phyloP scores from a whole-genome alignment of 768 basidiomycete genomes.

The Boletus patriciae region DNA sequence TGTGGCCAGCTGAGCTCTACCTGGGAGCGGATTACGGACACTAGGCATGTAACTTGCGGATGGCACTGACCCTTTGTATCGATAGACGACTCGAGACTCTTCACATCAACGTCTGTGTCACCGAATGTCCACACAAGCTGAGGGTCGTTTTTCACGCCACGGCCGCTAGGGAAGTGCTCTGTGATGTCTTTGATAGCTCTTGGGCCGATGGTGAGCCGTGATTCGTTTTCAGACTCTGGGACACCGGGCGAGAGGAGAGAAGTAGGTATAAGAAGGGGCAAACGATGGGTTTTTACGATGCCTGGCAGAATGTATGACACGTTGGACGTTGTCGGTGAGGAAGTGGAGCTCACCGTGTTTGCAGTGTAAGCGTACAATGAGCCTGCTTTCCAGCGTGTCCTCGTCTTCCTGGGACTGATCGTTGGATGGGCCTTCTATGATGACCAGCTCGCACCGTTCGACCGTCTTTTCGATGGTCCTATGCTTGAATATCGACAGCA shows the following conservation, averaged over 20 bases:
- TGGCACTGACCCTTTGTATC: conserved; percentile 57
- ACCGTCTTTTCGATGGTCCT: conserved; percentile 73
- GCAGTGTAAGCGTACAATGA: conserved; percentile 73
- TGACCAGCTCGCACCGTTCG: conserved; percentile 72
- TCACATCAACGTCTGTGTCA: conserved; percentile 64
- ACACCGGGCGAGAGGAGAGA: conserved; percentile 64
- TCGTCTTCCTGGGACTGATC: conserved; percentile 35
- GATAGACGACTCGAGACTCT: conserved; percentile 63
- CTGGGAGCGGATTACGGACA: conserved; percentile 35
- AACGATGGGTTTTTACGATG: conserved; percentile 77
- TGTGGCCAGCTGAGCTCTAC: conserved; percentile 63
- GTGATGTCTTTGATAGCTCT: conserved; percentile 72
- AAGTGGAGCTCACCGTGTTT: conserved; percentile 63
- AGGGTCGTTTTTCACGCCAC: conserved; percentile 66
- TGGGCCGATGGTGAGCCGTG: conserved; percentile 69
- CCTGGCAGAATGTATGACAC: conserved; percentile 42
- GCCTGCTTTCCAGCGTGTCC: conserved; percentile 68
- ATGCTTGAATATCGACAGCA: conserved; percentile 74
- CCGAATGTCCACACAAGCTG: conserved; percentile 82
- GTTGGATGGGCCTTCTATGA: conserved; percentile 53
- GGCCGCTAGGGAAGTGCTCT: conserved; percentile 73
- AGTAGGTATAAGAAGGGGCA: conserved; percentile 58
- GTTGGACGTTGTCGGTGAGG: not conserved
- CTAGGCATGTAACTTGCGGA: not conserved
- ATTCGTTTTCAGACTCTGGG: conserved; percentile 59